A percentile compares a stretch with the other conserved stretches of the same genome.
Conservation (phyloP, 805 yeast genomes). For the Ogataea minuta region DNA sequence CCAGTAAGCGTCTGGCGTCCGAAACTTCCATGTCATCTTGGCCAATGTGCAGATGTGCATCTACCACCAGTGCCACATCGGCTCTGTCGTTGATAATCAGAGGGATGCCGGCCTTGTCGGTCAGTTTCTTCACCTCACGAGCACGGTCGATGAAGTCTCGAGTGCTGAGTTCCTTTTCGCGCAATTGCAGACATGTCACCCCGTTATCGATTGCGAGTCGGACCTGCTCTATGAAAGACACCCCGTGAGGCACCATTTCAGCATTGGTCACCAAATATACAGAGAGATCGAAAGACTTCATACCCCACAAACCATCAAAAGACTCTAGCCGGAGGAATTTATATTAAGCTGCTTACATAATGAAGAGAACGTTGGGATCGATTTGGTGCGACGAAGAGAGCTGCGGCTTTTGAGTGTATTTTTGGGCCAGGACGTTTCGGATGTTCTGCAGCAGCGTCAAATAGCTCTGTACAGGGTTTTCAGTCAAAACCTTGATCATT, state of each 20-base stretch:
- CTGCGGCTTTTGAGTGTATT: slow-evolving; percentile 83
- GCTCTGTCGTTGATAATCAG: slow-evolving; percentile 81
- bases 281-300: slow-evolving; percentile 46
- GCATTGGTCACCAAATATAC: slow-evolving; percentile 81
- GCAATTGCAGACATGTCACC: slow-evolving; percentile 75
- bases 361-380: slow-evolving; percentile 48
- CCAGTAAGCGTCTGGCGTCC: slow-evolving; percentile 60
- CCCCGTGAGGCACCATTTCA: slow-evolving; percentile 62
- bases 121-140: slow-evolving; percentile 53
- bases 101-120: slow-evolving; percentile 62
- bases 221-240: slow-evolving; percentile 59
- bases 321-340: neutral
- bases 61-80: slow-evolving; percentile 86
- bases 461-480: slow-evolving; percentile 66
- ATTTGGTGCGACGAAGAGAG: slow-evolving; percentile 79
- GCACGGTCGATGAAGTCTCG: slow-evolving; percentile 66
- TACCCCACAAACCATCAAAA: slow-evolving; percentile 5
- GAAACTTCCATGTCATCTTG: slow-evolving; percentile 78
- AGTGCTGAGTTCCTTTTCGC: slow-evolving; percentile 76
- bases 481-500: slow-evolving; percentile 59
- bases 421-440: slow-evolving; percentile 58
- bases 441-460: slow-evolving; percentile 67
- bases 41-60: slow-evolving; percentile 89
- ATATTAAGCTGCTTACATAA: slow-evolving; percentile 23
- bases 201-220: slow-evolving; percentile 64